A percentile compares a stretch with the other conserved stretches of the same genome.
These are phyloP conservation scores for Trifolium fragiferum DNA, from an alignment of 306 rosid genomes.

Conservation along the genomic window DNA sequence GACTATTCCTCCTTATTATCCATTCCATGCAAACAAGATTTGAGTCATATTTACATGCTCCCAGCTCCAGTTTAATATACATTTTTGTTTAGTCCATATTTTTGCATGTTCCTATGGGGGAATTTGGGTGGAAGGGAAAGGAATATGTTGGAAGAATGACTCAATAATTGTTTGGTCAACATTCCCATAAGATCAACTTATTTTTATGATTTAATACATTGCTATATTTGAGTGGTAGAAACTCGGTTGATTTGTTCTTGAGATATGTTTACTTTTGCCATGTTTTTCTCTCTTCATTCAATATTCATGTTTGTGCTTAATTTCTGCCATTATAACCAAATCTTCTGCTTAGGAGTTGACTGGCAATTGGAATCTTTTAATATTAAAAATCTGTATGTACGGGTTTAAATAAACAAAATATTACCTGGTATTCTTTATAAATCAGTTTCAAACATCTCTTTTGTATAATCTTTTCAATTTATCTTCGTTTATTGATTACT, in stretches of 20 bases:
- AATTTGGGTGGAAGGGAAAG: background rate
- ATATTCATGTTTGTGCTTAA: background rate
- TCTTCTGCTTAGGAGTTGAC: background rate
- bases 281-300: background rate
- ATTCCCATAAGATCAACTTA: background rate
- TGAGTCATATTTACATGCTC: background rate
- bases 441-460: slow-evolving; percentile 15
- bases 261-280: slow-evolving; percentile 1
- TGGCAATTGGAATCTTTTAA: background rate
- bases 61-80: background rate
- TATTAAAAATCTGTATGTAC: background rate
- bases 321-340: background rate
- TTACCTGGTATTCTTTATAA: slow-evolving; percentile 2
- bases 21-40: background rate
- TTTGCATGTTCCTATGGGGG: background rate
- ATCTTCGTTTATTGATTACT: slow-evolving; percentile 24
- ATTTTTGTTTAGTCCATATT: background rate
- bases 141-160: background rate
- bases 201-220: background rate
- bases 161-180: background rate
- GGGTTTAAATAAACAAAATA: background rate
- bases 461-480: slow-evolving; percentile 27
- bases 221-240: background rate
- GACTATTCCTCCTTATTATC: background rate
- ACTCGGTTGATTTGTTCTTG: background rate